These are phyloP conservation scores for Fusarium chlamydosporum DNA, from an alignment of 2,329 filamentous ascomycete species.

Conservation along the genomic window DNA sequence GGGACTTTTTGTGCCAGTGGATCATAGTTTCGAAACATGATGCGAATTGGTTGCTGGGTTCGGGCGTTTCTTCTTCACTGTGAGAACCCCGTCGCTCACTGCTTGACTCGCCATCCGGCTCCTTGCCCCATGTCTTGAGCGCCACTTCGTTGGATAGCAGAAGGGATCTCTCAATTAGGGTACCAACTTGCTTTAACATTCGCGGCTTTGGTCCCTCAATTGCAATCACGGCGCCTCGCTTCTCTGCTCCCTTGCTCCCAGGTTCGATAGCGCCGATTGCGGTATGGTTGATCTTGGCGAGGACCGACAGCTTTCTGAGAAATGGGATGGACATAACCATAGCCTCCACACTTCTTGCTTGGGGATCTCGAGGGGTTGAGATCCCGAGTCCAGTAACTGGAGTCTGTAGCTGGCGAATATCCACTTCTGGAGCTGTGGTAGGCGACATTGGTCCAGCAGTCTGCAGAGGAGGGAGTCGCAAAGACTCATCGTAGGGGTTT, in stretches of 20 bases:
- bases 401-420: conserved; percentile 49
- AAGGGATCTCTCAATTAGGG: conserved; percentile 75
- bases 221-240: conserved; percentile 84
- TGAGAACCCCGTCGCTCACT: conserved; percentile 26
- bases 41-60: conserved; percentile 60
- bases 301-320: conserved; percentile 80
- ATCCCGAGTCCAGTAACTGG: conserved; percentile 51
- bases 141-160: conserved; percentile 58
- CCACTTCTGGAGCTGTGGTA: conserved; percentile 45
- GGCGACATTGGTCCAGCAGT: conserved; percentile 57
- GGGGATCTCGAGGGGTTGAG: conserved; percentile 46
- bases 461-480: conserved; percentile 68
- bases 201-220: conserved; percentile 79
- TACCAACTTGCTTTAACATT: conserved; percentile 70
- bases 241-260: conserved; percentile 54
- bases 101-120: conserved; percentile 41
- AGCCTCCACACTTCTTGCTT: conserved; percentile 69
- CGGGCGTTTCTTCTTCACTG: conserved; percentile 32
- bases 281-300: conserved; percentile 79
- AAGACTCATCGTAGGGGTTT: conserved; percentile 67
- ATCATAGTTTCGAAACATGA: conserved; percentile 77
- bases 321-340: conserved; percentile 83
- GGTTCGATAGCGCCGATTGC: conserved; percentile 65
- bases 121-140: conserved; percentile 62
- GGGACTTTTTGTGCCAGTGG: conserved; percentile 81